Percentiles rank a stretch among this genome's conserved stretches.
Evolutionary conservation across 2,329 filamentous ascomycete species (phyloP).

Genomic region (Mycocentrospora acerina): DNA sequence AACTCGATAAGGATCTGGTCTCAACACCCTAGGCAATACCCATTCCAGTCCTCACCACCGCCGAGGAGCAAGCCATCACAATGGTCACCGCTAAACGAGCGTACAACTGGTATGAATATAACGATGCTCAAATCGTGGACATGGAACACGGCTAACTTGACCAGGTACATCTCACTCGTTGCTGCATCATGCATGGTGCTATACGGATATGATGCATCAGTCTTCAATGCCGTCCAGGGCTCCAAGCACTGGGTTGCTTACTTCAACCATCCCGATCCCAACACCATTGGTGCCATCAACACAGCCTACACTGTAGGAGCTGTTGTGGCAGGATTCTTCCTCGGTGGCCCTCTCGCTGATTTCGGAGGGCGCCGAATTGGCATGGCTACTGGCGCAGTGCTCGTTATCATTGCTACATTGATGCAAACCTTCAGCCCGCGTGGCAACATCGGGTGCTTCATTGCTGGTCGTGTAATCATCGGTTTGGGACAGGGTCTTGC

Average conservation of each 20-base stretch:
- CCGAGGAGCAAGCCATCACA: conserved; percentile 13
- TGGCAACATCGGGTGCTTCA: conserved; percentile 63
- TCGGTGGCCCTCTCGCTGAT: conserved; percentile 66
- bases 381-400: conserved; percentile 64
- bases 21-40: not conserved
- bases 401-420: conserved; percentile 68
- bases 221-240: conserved; percentile 71
- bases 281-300: conserved; percentile 61
- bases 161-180: conserved; percentile 67
- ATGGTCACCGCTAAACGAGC: conserved; percentile 42
- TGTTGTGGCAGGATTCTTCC: conserved; percentile 69
- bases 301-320: conserved; percentile 71
- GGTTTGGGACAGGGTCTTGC: conserved; percentile 71
- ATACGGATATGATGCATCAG: conserved; percentile 73
- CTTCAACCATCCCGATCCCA: conserved; percentile 55
- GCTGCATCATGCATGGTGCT: conserved; percentile 74
- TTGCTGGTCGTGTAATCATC: conserved; percentile 68
- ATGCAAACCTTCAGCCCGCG: conserved; percentile 66
- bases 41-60: not conserved
- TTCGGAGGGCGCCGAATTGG: conserved; percentile 63
- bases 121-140: not conserved
- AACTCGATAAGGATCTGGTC: conserved; percentile 10
- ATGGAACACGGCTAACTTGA: conserved; percentile 7
- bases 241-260: conserved; percentile 67
- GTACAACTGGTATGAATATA: conserved; percentile 49